Percentiles rank a stretch among this genome's conserved stretches.
Conservation (phyloP, 805 yeast species). For the Ogataea polymorpha region DNA sequence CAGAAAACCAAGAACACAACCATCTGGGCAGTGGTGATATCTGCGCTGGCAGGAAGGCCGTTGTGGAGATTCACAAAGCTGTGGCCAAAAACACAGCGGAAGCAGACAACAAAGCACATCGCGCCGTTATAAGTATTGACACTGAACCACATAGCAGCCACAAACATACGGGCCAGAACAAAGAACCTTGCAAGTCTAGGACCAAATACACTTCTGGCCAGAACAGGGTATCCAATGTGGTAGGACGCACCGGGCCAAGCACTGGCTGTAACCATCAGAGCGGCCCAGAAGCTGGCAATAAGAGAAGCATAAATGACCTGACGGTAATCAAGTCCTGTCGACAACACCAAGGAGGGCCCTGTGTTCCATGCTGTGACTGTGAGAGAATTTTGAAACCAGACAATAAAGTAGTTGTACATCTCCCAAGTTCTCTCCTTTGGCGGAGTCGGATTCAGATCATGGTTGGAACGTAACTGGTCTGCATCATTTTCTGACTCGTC, state of each 20-base stretch:
- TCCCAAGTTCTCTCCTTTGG: conserved; percentile 37
- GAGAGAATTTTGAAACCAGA: conserved; percentile 27
- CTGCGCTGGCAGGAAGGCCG: conserved; percentile 19
- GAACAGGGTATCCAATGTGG: conserved; percentile 38
- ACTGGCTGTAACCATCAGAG: conserved; percentile 14
- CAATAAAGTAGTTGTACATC: conserved; percentile 23
- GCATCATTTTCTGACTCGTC: conserved; percentile 27
- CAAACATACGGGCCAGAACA: conserved; percentile 35
- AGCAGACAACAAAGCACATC: conserved; percentile 33
- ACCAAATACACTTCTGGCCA: conserved; percentile 38
- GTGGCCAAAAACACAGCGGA: conserved; percentile 24
- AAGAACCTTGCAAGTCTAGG: conserved; percentile 34
- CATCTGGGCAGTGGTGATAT: conserved; percentile 18
- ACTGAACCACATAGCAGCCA: conserved; percentile 40
- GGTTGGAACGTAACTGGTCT: conserved; percentile 28
- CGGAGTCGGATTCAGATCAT: conserved; percentile 39
- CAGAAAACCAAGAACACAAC: conserved; percentile 21
- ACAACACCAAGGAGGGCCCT: conserved; percentile 27
- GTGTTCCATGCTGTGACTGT: conserved; percentile 34
- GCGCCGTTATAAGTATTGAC: conserved; percentile 38
- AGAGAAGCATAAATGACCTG: conserved; percentile 21
- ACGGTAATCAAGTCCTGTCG: conserved; percentile 22
- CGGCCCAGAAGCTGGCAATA: conserved; percentile 13
- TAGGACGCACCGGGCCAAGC: conserved; percentile 25
- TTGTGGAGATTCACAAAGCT: conserved; percentile 21